A percentile compares a stretch with the other conserved stretches of the same genome.
These are phyloP conservation scores for Vigna radiata DNA, from an alignment of 306 rosid genomes.

Conservation along the genomic window DNA sequence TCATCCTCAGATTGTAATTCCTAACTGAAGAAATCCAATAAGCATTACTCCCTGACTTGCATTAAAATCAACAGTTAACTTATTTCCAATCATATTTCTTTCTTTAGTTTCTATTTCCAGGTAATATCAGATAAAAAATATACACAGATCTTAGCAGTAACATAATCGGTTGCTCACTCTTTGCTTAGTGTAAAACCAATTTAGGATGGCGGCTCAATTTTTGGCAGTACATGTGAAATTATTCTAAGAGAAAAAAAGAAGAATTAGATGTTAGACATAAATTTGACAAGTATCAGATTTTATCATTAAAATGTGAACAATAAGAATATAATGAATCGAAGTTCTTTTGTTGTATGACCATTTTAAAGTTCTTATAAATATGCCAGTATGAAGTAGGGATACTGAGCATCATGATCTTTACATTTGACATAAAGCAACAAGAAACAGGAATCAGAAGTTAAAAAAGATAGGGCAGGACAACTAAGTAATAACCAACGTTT, in stretches of 20 bases:
- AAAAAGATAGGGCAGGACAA: not conserved
- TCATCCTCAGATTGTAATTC: not conserved
- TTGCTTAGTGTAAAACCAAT: not conserved
- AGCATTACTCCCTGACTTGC: not conserved
- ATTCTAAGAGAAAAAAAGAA: not conserved
- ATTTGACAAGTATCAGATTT: not conserved
- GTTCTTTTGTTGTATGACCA: not conserved
- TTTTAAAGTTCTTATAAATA: not conserved
- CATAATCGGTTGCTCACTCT: not conserved
- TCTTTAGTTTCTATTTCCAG: not conserved
- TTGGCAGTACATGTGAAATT: not conserved
- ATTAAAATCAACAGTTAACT: slow-evolving; percentile 2
- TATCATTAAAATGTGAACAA: not conserved
- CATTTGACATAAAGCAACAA: no score
- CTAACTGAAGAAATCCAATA: not conserved
- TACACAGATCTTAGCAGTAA: not conserved
- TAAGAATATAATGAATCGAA: not conserved
- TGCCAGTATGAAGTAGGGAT: not conserved
- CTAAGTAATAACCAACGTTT: not conserved
- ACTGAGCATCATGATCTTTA: not conserved
- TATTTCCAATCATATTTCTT: not conserved
- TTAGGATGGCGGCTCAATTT: not conserved
- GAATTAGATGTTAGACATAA: not conserved
- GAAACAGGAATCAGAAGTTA: no score
- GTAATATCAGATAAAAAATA: not conserved